phyloP scores from a whole-genome alignment of 331 rosid genomes.

The Ulmus americana region DNA sequence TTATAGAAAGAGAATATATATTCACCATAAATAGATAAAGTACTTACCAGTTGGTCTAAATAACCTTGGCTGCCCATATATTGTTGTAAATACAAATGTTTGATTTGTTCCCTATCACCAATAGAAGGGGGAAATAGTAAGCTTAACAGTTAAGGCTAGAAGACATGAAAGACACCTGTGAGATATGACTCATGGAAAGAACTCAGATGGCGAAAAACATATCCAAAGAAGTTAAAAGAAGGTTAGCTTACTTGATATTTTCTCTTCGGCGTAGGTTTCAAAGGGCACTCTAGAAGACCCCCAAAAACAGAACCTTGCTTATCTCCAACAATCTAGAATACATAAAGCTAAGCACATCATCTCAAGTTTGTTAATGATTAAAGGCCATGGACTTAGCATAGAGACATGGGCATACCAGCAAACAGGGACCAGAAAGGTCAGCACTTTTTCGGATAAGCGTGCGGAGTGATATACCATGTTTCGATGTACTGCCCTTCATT shows the following conservation, averaged over 20 bases:
- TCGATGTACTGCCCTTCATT: slow-evolving; percentile 98
- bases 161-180: not conserved
- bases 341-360: slow-evolving; percentile 12
- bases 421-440: slow-evolving; percentile 76
- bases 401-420: slow-evolving; percentile 59
- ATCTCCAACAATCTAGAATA: slow-evolving; percentile 58
- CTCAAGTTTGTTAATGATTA: not conserved
- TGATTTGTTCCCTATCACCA: slow-evolving; percentile 72
- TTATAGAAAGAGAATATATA: slow-evolving; percentile 10
- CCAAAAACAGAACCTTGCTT: slow-evolving; percentile 89
- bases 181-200: slow-evolving; percentile 9
- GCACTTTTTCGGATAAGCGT: slow-evolving; percentile 91
- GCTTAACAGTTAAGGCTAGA: not conserved
- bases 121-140: not conserved
- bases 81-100: slow-evolving; percentile 83
- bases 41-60: slow-evolving; percentile 89
- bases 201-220: slow-evolving; percentile 4
- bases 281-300: slow-evolving; percentile 76
- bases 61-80: slow-evolving; percentile 83
- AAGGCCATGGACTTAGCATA: not conserved
- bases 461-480: slow-evolving; percentile 94
- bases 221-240: not conserved
- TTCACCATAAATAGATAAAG: slow-evolving; percentile 8
- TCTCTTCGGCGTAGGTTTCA: slow-evolving; percentile 75
- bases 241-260: slow-evolving; percentile 70